These are phyloP conservation scores for Aspergillus taichungensis DNA, from an alignment of 495 filamentous ascomycete species.

Conservation along the genomic window DNA sequence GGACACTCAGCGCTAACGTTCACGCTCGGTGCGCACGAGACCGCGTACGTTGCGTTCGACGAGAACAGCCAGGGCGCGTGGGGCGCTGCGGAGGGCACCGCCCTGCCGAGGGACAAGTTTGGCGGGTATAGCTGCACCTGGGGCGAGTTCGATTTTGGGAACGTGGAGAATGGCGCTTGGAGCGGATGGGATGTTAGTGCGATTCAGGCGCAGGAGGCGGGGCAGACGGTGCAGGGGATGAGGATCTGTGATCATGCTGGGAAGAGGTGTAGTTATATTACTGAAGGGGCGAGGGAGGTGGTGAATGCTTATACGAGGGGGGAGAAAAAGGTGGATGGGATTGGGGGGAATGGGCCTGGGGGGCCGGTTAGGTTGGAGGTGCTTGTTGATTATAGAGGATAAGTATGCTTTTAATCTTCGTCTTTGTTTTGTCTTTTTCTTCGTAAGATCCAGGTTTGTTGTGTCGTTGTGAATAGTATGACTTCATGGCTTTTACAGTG, in stretches of 20 bases:
- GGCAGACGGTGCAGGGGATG: slow-evolving; percentile 28
- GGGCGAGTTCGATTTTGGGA: slow-evolving; percentile 38
- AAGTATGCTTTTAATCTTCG: background rate
- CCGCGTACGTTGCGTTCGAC: slow-evolving; percentile 39
- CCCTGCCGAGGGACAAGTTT: slow-evolving; percentile 22
- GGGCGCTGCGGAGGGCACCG: slow-evolving; percentile 28
- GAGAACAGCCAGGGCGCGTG: slow-evolving; percentile 36
- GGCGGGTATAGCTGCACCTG: slow-evolving; percentile 37
- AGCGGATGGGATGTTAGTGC: slow-evolving; percentile 39
- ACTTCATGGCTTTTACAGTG: too few species aligned
- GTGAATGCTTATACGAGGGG: slow-evolving; percentile 24
- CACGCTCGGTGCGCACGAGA: slow-evolving; percentile 32
- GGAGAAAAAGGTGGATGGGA: slow-evolving; percentile 24
- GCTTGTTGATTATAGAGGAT: slow-evolving; percentile 24
- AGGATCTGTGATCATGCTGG: slow-evolving; percentile 25
- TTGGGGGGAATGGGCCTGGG: slow-evolving; percentile 22
- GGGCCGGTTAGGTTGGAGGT: slow-evolving; percentile 25
- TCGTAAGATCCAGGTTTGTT: too few species aligned
- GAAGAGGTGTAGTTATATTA: slow-evolving; percentile 26
- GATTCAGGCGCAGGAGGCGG: slow-evolving; percentile 33
- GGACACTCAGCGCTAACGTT: slow-evolving; percentile 35
- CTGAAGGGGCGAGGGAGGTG: slow-evolving; percentile 19
- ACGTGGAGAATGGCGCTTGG: slow-evolving; percentile 26
- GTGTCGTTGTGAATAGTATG: too few species aligned
- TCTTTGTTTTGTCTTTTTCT: too few species aligned